Conservation (phyloP, 345 rosid genomes). For the rapeseed (Brassica napus) region Da-Ae NC_063445.1:7349001-7349500, state of each 20-base stretch:
- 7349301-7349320: background rate
- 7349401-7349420: conserved; percentile 63
- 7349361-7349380: background rate
- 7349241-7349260: conserved; percentile 58
- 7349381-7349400: background rate
- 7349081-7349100: conserved; percentile 59
- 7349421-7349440: conserved; percentile 84
- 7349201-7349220: conserved; percentile 64
- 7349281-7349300: background rate
- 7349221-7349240: conserved; percentile 81
- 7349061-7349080: conserved; percentile 73
- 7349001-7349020: conserved; percentile 86
- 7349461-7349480: background rate
- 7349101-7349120: conserved; percentile 55
- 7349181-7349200: conserved; percentile 60
- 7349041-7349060: conserved; percentile 96
- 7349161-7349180: conserved; percentile 67
- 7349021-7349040: conserved; percentile 85
- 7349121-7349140: conserved; percentile 89
- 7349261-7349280: background rate
- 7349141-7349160: conserved; percentile 79
- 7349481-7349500: background rate
- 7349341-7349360: background rate
- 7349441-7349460: conserved; percentile 54
- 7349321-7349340: background rate